phyloP scores from a whole-genome alignment of 2,329 filamentous ascomycete genomes.

The Xylaria sp. region DNA sequence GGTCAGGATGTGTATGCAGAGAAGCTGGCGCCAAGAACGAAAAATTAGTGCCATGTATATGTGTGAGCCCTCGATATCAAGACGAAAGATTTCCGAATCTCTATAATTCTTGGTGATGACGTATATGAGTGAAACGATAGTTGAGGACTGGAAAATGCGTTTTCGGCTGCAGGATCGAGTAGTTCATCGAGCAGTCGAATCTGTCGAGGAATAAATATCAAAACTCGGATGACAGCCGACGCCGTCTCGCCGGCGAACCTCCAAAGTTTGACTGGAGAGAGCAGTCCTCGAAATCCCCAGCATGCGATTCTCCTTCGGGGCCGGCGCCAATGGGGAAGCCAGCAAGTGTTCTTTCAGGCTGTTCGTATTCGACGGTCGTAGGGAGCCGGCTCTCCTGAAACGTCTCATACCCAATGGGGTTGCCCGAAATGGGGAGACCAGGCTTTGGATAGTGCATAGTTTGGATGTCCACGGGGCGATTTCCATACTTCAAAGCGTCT shows the following conservation, averaged over 20 bases:
- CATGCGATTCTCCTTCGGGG: slow-evolving; percentile 53
- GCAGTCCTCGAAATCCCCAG: slow-evolving; percentile 49
- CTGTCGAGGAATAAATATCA: background rate
- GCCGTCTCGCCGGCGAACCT: slow-evolving; percentile 8
- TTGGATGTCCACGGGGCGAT: slow-evolving; percentile 40
- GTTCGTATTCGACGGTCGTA: slow-evolving; percentile 28
- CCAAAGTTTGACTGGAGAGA: background rate
- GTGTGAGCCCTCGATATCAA: background rate
- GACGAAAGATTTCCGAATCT: too few relatives aligned
- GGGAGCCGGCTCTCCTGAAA: background rate
- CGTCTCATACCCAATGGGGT: slow-evolving; percentile 14
- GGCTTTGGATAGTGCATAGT: slow-evolving; percentile 32
- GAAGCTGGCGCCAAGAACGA: background rate
- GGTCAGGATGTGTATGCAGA: background rate
- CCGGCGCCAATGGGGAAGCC: slow-evolving; percentile 57
- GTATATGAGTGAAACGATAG: background rate
- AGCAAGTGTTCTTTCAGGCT: slow-evolving; percentile 43
- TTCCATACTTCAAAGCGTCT: background rate
- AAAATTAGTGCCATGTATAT: background rate
- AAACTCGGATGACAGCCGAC: slow-evolving; percentile 30
- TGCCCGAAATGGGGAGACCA: slow-evolving; percentile 49
- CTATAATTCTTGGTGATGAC: background rate
- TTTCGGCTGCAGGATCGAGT: background rate
- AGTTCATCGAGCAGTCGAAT: background rate
- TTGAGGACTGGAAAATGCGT: background rate